Evolutionary conservation across 345 rosid genomes (phyloP), one percentile per base, ranked within the genome.

Genomic region (Mercurialis annua): DNA sequence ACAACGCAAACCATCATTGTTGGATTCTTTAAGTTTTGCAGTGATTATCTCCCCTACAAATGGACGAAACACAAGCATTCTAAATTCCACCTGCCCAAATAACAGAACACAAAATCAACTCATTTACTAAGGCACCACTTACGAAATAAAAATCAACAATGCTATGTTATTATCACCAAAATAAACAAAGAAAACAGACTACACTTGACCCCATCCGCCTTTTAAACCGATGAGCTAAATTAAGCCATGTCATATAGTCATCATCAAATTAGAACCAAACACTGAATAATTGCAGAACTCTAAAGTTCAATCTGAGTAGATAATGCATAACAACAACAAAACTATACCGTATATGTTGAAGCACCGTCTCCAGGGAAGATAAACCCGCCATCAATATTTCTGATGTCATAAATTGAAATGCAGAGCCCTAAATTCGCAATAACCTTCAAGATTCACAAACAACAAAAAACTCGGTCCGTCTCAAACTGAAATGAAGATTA

Each of bases 331-430:
- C 6, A 40, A 40, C 12, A 40, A 9, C 4, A 34, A 34, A n/a
- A 31, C 15, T 20, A 64, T 84, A 90, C 97, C 81, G 81, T 80
- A 78, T 87, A 89, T 1, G 96, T 89, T 0, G 98, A 85, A 61
- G 92, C 89, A 60, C 98, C 98, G 62, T 87, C 97, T 2, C 92
- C 90, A 6, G 96, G 83, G 71, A 80, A 83, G 31, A 93, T 83
- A 68, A 83, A 84, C 30, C 98, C 99, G 44, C 92, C 95, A 65
- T 78, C 71, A 48, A 94, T 69, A 44, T 76, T 71, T 59, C 52
- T 69, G 54, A 87, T 81, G 69, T 89, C 97, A 54, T 91, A 87
- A 48, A 91, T 61, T 21, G 96, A 89, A 47, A 94, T 69, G 16
- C 95, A 87, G 49, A 94, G 91, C 2, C 89, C 99, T 81, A 89